Base-by-base conservation (phyloP, 202 grass and related monocot species). In the Saccharum hybrid region DNA sequence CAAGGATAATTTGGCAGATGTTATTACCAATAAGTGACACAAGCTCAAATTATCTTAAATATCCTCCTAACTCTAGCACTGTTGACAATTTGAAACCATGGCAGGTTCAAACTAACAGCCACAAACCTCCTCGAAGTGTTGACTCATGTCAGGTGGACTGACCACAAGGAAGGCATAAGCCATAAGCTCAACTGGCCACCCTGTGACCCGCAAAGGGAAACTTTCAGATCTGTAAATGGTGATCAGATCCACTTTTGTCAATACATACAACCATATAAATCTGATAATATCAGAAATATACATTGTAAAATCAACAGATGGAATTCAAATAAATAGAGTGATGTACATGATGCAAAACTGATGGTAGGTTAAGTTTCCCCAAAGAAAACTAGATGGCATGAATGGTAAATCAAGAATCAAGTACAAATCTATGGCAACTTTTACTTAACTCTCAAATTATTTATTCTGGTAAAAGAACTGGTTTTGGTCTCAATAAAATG, bases 101-200 rank as follows among this genome's bases (percentile, higher is more conserved):
- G 16, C 21, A 61, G 3, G 11, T 71, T 36, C n/a, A 41, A 49
- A 77, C 40, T 73, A 82, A 82, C 56, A 80, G 63, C 49, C 69
- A 66, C 76, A 66, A 83, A 98, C 96, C 96, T 92, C 85, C 62
- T 95, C 91, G 86, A 98, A 98, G 68, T 13, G 41, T 72, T 66
- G 77, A 54, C 66, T 90, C 93, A 93, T 93, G 18, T 86, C 87
- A 19, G 92, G 96, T 69, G 91, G 93, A 80, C 96, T 93, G 69
- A 95, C 96, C 63, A 93, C 87, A 63, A 98, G 92, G 66, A 91
- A 93, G 40, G 96, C 89, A 81, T 98, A 98, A 85, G 93, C 96
- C 90, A 94, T 95, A 81, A 98, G 87, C 84, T 98, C 96, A 90
- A 98, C 77, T 72, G 96, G 89, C 96, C 93, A 98, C 9, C 96